Base-by-base conservation (phyloP, 1,284 basidiomycete genomes). In the Abortiporus biennis region DNA sequence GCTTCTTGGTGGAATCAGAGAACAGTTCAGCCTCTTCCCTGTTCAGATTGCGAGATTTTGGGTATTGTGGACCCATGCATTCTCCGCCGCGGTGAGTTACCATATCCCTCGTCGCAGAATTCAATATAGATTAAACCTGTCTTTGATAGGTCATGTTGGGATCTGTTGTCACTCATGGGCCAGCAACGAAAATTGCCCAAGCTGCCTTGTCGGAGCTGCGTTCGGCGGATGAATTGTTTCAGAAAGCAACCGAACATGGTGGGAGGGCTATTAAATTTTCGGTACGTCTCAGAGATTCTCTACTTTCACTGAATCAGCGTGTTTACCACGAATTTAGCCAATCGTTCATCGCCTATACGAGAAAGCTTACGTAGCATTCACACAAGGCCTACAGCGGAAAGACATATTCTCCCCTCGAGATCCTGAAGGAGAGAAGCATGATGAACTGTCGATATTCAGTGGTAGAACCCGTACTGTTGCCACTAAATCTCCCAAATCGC, bases 381-480 rank as follows among this genome's bases (percentile, higher is more conserved):
- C 66, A 27, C 70, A 75, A 16, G 68, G 69, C 13, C 61, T 67
- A 47, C 68, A 55, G 65, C 59, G 58, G 16, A 63, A 43, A 24
- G 76, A 82, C 56, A 79, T 83, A 22, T 82, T 85, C 58, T 64
- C 64, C 17, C 62, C 73, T n/a, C 52, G 51, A 5, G 66, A 72
- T 0, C 51, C 60, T n/a, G 49, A 55, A 8, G 59, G 61, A 20
- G 67, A 68, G 17, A 59, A 60, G 40, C 69, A 73, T 39, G 83
- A 86, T 54, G 83, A 85, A 53, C 64, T 86, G 19, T 73, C 76
- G 4, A 82, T 86, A 31, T 85, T 86, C 57, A 76, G 80, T 45
- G 82, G 81, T n/a, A 74, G 75, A 48, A 82, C 76, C 8, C 74
- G 80, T 47, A 78, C 73, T 0, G 64, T 84, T 12, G 66, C 64